Conservation (phyloP, 495 filamentous ascomycete genomes). For the Annulohypoxylon maeteangense region DNA sequence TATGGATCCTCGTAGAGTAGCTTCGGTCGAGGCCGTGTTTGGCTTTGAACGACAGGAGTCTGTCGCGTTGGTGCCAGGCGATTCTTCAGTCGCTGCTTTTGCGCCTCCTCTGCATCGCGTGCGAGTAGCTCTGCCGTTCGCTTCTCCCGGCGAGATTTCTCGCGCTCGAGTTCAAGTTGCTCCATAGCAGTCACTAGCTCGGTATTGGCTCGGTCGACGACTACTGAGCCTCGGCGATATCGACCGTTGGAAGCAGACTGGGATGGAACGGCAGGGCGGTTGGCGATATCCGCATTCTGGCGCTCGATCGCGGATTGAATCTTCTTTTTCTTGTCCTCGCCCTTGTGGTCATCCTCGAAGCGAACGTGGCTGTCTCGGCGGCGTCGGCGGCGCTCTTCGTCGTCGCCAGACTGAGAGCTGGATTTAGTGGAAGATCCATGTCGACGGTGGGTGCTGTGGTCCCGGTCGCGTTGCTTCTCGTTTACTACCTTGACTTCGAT, state of each 20-base stretch:
- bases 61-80: constrained; percentile 34
- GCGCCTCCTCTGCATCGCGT: constrained; percentile 44
- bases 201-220: constrained; percentile 25
- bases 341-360: constrained; percentile 46
- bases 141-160: constrained; percentile 33
- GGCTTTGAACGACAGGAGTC: constrained; percentile 17
- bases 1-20: constrained; percentile 13
- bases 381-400: constrained; percentile 40
- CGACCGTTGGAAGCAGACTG: constrained; percentile 11
- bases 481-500: constrained; percentile 45
- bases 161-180: constrained; percentile 36
- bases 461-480: constrained; percentile 23
- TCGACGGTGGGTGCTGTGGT: constrained; percentile 31
- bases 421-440: constrained; percentile 45
- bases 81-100: constrained; percentile 38
- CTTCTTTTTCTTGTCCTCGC: constrained; percentile 49
- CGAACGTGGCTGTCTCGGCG: constrained; percentile 36
- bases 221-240: constrained; percentile 47
- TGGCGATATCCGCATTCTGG: constrained; percentile 46
- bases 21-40: constrained; percentile 18
- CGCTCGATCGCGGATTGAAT: constrained; percentile 52
- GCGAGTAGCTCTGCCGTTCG: constrained; percentile 16
- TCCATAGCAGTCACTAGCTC: constrained; percentile 33
- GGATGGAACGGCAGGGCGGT: constrained; percentile 39
- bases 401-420: constrained; percentile 39